Base-by-base conservation (phyloP, 768 basidiomycete genomes). In the Mycena rebaudengoi region DNA sequence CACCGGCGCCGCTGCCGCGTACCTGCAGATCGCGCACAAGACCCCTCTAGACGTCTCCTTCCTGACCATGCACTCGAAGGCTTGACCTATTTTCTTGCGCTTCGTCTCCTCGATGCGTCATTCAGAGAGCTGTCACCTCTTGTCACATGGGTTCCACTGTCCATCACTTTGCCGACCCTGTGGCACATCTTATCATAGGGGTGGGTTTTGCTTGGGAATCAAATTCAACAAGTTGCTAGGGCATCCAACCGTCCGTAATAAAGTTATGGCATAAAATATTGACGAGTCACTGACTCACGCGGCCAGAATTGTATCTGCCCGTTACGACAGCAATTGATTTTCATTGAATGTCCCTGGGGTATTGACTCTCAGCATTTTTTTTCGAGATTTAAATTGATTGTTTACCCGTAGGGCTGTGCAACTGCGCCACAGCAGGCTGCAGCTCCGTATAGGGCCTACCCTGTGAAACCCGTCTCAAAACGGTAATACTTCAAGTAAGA, bases 91-190 rank as follows among this genome's bases (percentile, higher is more conserved):
- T n/a, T n/a, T n/a, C n/a, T n/a, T n/a, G n/a, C n/a, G n/a, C n/a
- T n/a, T n/a, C n/a, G n/a, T n/a, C n/a, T n/a, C n/a, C n/a, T n/a
- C n/a, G n/a, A n/a, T n/a, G n/a, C n/a, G n/a, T n/a, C n/a, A n/a
- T n/a, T n/a, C n/a, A n/a, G n/a, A n/a, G n/a, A n/a, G n/a, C n/a
- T n/a, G n/a, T n/a, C n/a, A n/a, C n/a, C n/a, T n/a, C 18, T 20
- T 40, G 39, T 40, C 16, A 18, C 16, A 40, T 16, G 39, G 14
- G 39, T 40, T 40, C 39, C 21, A 40, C 39, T 50, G 21, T 25
- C 13, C 51, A 54, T 54, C 52, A 54, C 13, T 45, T 56, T 45
- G 30, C 54, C 54, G 41, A 45, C 43, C 54, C 54, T 56, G 54
- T 45, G 54, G 43, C 54, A 35, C 54, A 43, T 54, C 40, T 54